Evolutionary conservation across 768 basidiomycete genomes (phyloP), one percentile per base, ranked within the genome.

Genomic region (Russula sp.): DNA sequence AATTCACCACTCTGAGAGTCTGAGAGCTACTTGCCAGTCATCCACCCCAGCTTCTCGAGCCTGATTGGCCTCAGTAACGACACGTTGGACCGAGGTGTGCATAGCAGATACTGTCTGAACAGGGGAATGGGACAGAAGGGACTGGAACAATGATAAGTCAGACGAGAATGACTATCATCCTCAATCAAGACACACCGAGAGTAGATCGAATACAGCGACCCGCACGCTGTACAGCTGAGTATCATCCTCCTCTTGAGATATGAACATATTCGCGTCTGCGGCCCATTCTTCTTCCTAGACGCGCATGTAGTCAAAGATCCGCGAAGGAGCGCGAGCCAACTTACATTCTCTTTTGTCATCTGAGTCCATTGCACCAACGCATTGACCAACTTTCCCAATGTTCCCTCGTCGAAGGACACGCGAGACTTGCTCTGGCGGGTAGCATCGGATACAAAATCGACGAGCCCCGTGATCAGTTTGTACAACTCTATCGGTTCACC

Each of bases 201-300:
- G 76, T 40, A 98, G 75, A 71, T 98, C 96, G 69, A 94, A 88
- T 3, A 88, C 88, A 5, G 92, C 89, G 2, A 92, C 83, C 40
- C 97, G 83, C 38, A 93, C 81, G 60, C 90, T 91, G 72, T 94
- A 95, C 2, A 80, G 72, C 59, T 90, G 85, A 1, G 87, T 87
- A 66, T 96, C 94, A 65, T 98, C 96, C 59, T 97, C 93, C 71
- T 98, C 95, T 72, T 98, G 93, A 28, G 89, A 88, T 34, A 98
- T 87, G 71, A 98, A 98, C 3, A 89, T 85, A 69, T 98, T 98
- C 4, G 92, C 86, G 69, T 97, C 90, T 59, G 81, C 84, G 2
- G 85, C 83, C 96, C 96, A 98, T 18, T 85, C 88, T 34, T 94
- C 92, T 72, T 94, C 94, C 94, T 98, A 66, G 14, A 52, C 18